Base-by-base conservation (phyloP, 106 monocot genomes). In the Amphibolis antarctica region DNA sequence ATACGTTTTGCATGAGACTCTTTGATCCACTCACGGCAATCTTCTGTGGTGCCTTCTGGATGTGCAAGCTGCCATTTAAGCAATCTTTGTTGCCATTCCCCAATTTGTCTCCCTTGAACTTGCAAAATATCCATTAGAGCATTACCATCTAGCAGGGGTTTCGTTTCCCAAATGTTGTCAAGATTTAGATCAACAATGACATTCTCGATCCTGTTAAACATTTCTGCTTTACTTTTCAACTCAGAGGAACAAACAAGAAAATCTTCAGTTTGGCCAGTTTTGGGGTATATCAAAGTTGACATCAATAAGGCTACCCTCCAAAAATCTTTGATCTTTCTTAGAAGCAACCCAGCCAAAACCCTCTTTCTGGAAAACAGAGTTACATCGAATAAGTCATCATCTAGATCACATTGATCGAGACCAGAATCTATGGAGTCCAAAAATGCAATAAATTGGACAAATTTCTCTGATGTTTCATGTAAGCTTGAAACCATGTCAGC, bases 41-140 rank as follows among this genome's bases (percentile, higher is more conserved):
- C 91, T 22, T 87, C 91, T 26, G 68, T 52, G 0, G 87, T 83
- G 62, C 71, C 79, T 14, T 77, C 65, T 26, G 84, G 98, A 81
- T 88, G 57, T 28, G 87, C 86, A 43, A 98, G 98, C 75, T 98
- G 98, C 98, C 98, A 98, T 60, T 79, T 91, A 5, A 85, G 47
- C 72, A 98, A 19, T 67, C 74, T 76, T 17, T 85, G 65, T 82
- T 98, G 98, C 98, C 98, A 98, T 76, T 87, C 77, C 29, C 71
- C 76, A 26, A 98, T 74, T 9, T 78, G 46, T 1, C 84, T 86
- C 57, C 98, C 91, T 71, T 98, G 79, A 52, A 91, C 76, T 51
- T 83, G 80, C 18, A 98, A 55, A 64, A 78, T 63, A 46, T 62
- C 63, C 91, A 98, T 91, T 23, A 98, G 80, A 20, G 78, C 78